phyloP scores from a whole-genome alignment of 2,329 filamentous ascomycete species.

The Alternaria atra region DNA sequence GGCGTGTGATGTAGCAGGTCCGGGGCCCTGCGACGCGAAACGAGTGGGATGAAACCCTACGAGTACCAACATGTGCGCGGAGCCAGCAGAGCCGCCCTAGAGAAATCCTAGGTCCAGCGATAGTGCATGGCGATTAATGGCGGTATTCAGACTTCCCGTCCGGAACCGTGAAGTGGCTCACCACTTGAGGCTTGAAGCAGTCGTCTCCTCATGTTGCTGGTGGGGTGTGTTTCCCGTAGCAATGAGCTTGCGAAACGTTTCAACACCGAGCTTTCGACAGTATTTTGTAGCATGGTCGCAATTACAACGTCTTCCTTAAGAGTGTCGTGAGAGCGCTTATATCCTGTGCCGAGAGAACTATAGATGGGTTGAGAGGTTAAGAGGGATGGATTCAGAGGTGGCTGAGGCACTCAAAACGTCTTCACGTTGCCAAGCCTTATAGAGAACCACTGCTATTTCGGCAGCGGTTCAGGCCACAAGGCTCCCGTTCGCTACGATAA shows the following conservation, averaged over 20 bases:
- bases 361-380: constrained; percentile 8
- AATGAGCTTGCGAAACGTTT: constrained; percentile 31
- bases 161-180: constrained; percentile 33
- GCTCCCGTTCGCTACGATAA: constrained; percentile 20
- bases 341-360: constrained; percentile 4
- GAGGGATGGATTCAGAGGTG: constrained; percentile 12
- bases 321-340: constrained; percentile 8
- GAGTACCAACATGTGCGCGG: constrained; percentile 46
- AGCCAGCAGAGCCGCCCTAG: constrained; percentile 41
- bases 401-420: constrained; percentile 32
- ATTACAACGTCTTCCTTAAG: neutral
- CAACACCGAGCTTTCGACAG: constrained; percentile 25
- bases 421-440: constrained; percentile 30
- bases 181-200: constrained; percentile 29
- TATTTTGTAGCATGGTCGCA: neutral
- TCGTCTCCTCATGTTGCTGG: constrained; percentile 22
- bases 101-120: constrained; percentile 20
- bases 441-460: constrained; percentile 34
- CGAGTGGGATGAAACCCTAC: constrained; percentile 44
- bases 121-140: constrained; percentile 39
- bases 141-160: constrained; percentile 42
- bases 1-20: constrained; percentile 49
- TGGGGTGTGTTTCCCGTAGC: constrained; percentile 22
- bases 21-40: constrained; percentile 50
- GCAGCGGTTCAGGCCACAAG: constrained; percentile 25